Base-by-base conservation (phyloP, 805 yeast species). In the Candida maris region DNA sequence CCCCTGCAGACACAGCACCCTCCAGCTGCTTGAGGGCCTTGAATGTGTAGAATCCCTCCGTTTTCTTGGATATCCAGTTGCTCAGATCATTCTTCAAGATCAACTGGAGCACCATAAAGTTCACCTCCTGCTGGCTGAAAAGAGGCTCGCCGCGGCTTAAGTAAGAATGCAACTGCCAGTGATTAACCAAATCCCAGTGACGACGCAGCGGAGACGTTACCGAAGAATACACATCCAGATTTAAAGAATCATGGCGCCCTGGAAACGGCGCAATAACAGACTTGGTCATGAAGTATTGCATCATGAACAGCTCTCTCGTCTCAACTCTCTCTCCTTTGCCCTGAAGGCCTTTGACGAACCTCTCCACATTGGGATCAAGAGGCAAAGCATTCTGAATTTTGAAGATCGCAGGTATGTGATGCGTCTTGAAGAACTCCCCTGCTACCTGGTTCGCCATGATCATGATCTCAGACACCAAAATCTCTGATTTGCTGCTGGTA, bases 151-250 rank as follows among this genome's bases (percentile, higher is more conserved):
- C 56, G 12, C 44, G 45, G 3, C 43, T 45, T 12, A 80, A 38
- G 36, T 52, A 57, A 1, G 75, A 54, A 37, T 77, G 81, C 1
- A 85, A 44, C 49, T 84, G 91, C 76, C 89, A 75, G 51, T 89
- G 97, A 51, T 81, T 81, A 6, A 88, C 57, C 42, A 88, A 59
- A 56, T 91, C 97, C 5, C 83, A 79, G 46, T 75, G 83, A 45
- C 97, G 67, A 56, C 97, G 70, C 45, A 93, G 65, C 2, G 98
- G 97, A 0, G 97, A 88, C 0, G 97, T 89, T 6, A 85, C 81
- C 14, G 86, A 83, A 4, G 82, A 68, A 51, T 89, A 87, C 5
- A 63, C 55, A 0, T 61, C 56, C 6, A 85, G 59, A 3, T 89
- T 94, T 19, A 87, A 59, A 45, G 83, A 75, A 16, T 68, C 64